Percentiles rank a stretch among this genome's conserved stretches.
phyloP scores from a whole-genome alignment of 306 rosid species.

The Quercus dentata region DNA sequence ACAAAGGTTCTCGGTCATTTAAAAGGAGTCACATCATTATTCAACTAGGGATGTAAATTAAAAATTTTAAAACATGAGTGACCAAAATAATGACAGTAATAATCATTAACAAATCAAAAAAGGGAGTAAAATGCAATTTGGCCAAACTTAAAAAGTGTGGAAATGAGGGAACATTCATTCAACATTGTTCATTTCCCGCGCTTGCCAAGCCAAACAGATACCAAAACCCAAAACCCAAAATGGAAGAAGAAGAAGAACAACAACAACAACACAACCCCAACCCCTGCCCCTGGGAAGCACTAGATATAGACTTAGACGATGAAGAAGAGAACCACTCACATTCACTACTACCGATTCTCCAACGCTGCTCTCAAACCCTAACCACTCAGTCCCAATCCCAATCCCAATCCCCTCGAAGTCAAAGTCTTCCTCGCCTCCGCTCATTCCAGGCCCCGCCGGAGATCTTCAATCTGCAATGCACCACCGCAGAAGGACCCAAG shows the following conservation, averaged over 20 bases:
- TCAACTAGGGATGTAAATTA: no score
- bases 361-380: constrained; percentile 20
- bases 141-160: no score
- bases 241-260: neutral
- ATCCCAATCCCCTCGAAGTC: constrained; percentile 10
- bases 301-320: constrained; percentile 52
- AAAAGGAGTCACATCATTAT: no score
- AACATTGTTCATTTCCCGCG: no score
- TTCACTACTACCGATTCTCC: neutral
- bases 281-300: constrained; percentile 56
- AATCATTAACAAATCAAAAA: no score
- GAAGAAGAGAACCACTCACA: constrained; percentile 32
- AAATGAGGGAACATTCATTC: no score
- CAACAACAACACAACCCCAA: neutral
- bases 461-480: constrained; percentile 65
- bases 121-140: no score
- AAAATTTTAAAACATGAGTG: no score
- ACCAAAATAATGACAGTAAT: no score
- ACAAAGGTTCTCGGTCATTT: no score
- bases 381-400: constrained; percentile 6
- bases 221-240: neutral
- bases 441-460: constrained; percentile 89
- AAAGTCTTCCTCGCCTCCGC: constrained; percentile 4
- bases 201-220: neutral
- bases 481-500: constrained; percentile 30